These are phyloP conservation scores for Solanum etuberosum DNA, from an alignment of 257 asterid genomes.

Conservation along the genomic window DNA sequence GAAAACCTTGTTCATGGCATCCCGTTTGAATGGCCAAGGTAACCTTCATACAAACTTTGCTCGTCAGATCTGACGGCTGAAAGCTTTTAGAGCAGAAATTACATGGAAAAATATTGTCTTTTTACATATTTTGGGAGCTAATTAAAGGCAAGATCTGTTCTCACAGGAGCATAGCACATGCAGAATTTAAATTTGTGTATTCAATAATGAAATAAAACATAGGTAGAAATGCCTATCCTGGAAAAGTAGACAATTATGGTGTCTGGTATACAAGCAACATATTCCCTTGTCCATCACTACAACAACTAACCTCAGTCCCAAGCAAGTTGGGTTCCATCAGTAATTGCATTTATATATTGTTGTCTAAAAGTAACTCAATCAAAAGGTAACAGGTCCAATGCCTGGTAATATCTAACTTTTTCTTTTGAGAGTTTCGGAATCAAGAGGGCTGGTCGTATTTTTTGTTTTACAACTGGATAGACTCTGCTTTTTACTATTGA, in stretches of 20 bases:
- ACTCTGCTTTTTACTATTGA: background rate
- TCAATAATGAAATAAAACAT: background rate
- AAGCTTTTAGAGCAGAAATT: background rate
- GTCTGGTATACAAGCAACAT: background rate
- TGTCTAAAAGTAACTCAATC: background rate
- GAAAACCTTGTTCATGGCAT: constrained; percentile 90
- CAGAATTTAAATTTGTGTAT: background rate
- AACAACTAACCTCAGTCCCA: background rate
- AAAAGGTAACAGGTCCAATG: background rate
- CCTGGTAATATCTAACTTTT: background rate
- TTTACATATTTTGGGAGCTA: background rate
- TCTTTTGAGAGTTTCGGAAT: background rate
- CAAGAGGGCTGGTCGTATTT: background rate
- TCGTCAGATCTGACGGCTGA: background rate
- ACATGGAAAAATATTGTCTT: background rate
- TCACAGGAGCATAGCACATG: background rate
- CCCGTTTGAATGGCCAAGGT: constrained; percentile 73
- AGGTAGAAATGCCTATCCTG: background rate
- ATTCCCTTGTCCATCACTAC: background rate
- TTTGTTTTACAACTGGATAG: background rate
- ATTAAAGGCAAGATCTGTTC: background rate
- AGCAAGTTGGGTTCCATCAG: background rate
- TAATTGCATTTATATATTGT: background rate
- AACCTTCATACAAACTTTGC: background rate
- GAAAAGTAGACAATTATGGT: background rate